Evolutionary conservation across 2,329 filamentous ascomycete genomes (phyloP), one percentile per base, ranked within the genome.

Genomic region (Rutstroemia sp.): DNA sequence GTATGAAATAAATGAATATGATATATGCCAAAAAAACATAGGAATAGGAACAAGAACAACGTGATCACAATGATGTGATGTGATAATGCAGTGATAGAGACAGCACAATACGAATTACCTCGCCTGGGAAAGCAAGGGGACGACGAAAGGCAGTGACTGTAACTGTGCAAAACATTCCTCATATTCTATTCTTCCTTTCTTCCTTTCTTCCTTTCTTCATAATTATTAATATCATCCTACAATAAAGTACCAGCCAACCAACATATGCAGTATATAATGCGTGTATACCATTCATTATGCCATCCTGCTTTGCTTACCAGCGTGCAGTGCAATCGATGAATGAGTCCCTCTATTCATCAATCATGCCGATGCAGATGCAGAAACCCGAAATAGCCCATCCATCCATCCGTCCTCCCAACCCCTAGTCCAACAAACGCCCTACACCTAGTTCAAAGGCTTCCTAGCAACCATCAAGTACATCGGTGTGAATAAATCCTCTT

Each of bases 401-500:
- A 41, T 49, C 4, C 27, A 39, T 49, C 44, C 45, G 27, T 25
- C 39, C n/a, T 42, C 39, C 39, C 39, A 42, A 42, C 9, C 39
- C 7, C 16, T 39, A 12, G 37, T 39, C 16, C 37, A 44, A 30
- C 27, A 39, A 46, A 52, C 48, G 6, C 54, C 54, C 7, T 21
- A 12, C 34, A 18, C 30, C 45, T 42, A 58, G 18, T 50, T 58
- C 49, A 58, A 39, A 47, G 92, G 90, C 80, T 96, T 96, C 74
- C 89, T 84, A 60, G 83, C 92, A 59, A 96, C 83, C 89, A 96
- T 96, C 69, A 96, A 78, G 76, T 95, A 96, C 92, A 97, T 97
- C 56, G 92, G 92, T 1, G 92, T 97, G 75, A 97, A 97, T 21
- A 97, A 81, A 72, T 95, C 88, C 76, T 92, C 79, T 71, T 84